phyloP scores from a whole-genome alignment of 306 rosid genomes.

The Begonia masoniana region DNA sequence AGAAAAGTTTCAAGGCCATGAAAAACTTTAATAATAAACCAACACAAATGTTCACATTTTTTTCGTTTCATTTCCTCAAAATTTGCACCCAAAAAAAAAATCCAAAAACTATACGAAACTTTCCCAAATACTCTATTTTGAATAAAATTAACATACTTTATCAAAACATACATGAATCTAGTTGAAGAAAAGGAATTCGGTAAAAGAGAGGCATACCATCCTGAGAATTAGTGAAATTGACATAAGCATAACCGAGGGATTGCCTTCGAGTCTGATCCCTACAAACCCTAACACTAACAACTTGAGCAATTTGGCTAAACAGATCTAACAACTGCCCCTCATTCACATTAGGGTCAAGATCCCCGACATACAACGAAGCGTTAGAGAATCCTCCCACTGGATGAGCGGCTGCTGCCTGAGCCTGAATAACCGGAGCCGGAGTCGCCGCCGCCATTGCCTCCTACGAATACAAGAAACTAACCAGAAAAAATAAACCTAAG shows the following conservation, averaged over 20 bases:
- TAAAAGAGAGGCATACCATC: slow-evolving; percentile 32
- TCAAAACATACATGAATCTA: too few species aligned
- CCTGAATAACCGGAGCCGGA: slow-evolving; percentile 13
- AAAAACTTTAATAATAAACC: too few species aligned
- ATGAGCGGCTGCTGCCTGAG: slow-evolving; percentile 8
- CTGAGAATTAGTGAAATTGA: slow-evolving; percentile 39
- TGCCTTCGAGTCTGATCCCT: slow-evolving; percentile 49
- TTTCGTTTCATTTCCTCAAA: background rate
- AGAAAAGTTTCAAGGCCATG: too few species aligned
- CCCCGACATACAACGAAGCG: slow-evolving; percentile 66
- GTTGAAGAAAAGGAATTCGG: background rate
- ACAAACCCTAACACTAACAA: slow-evolving; percentile 64
- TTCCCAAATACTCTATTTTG: too few species aligned
- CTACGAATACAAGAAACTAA: background rate
- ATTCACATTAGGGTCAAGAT: slow-evolving; percentile 51
- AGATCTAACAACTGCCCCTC: slow-evolving; percentile 61
- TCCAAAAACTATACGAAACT: background rate
- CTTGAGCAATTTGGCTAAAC: slow-evolving; percentile 38
- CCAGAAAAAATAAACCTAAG: background rate
- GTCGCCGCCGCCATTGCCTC: slow-evolving; percentile 24
- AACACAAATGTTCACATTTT: too few species aligned
- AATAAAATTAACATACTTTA: too few species aligned
- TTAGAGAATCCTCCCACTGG: slow-evolving; percentile 16
- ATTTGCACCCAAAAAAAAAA: background rate
- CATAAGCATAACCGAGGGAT: slow-evolving; percentile 87